Percentiles rank a stretch among this genome's conserved stretches.
These are phyloP conservation scores for Lachancea quebecensis DNA, from an alignment of 805 yeast species.

Conservation along the genomic window DNA sequence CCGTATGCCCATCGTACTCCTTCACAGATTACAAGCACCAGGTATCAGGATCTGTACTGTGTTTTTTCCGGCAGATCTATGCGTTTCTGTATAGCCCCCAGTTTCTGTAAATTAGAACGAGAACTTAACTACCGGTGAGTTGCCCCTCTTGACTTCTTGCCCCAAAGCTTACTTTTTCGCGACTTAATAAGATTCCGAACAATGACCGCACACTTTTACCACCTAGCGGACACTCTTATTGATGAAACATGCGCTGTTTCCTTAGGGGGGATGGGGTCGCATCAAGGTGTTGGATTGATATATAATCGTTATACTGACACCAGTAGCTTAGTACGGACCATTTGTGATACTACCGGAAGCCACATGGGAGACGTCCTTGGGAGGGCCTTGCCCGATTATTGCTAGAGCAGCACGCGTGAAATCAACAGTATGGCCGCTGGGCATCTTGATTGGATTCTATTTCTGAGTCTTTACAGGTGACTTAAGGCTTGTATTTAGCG, in stretches of 20 bases:
- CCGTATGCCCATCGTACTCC: constrained; percentile 22
- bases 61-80: no score
- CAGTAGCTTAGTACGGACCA: background rate
- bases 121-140: no score
- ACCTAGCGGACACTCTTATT: background rate
- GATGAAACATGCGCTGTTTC: background rate
- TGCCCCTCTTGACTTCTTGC: background rate
- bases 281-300: background rate
- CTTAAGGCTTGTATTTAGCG: no score
- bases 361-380: no score
- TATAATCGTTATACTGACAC: background rate
- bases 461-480: no score
- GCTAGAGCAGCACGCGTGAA: no score
- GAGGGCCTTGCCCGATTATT: no score
- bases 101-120: no score
- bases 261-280: background rate
- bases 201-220: background rate
- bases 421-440: no score
- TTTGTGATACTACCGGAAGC: background rate
- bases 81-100: no score
- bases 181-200: background rate
- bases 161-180: background rate
- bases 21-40: background rate
- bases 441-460: no score
- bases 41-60: no score